Base-by-base conservation (phyloP, 768 basidiomycete species). In the Tremella yokohamensis region DNA sequence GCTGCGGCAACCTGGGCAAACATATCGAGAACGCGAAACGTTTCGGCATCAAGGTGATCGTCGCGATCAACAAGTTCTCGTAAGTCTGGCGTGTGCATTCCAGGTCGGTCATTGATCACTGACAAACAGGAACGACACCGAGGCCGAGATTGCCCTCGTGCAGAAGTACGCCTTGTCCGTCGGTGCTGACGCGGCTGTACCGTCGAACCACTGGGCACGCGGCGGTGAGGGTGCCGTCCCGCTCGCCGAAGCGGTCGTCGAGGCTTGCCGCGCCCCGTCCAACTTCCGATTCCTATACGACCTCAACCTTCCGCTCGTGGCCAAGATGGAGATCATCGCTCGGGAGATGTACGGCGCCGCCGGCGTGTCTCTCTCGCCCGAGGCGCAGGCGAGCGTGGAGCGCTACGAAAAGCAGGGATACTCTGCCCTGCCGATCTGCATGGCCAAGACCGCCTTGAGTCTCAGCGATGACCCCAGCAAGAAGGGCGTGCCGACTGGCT, bases 381-480 rank as follows among this genome's bases (percentile, higher is more conserved):
- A 86, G 58, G 93, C 94, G 24, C 81, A 83, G 71, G 84, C 83
- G 63, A 94, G 97, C 77, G 79, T 97, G 42, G 89, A 90, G 53
- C 88, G 85, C 1, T 99, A 97, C 78, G 90, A 90, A 57, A 84
- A 83, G 52, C 94, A 97, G 78, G 93, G 93, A 49, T 74, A 71
- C 56, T 65, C 60, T n/a, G 64, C 63, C 49, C 60, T 70, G 49
- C 54, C 65, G 87, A 91, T 94, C 74, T 94, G 90, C 79, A 90
- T 93, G 89, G 91, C 90, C 49, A 94, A 96, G 82, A 98, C 94
- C 4, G 94, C 96, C 62, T 90, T 97, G 68, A 96, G 92, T 18
- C 92, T 99, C 80, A 94, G 91, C 22, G 91, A 94, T 73, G 88
- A 99, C 70, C 87, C 92, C 7, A 85, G 85, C 65, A 82, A 89